These are phyloP conservation scores for Podosphaera xanthii DNA, from an alignment of 2,329 filamentous ascomycete genomes.

Conservation along the genomic window DNA sequence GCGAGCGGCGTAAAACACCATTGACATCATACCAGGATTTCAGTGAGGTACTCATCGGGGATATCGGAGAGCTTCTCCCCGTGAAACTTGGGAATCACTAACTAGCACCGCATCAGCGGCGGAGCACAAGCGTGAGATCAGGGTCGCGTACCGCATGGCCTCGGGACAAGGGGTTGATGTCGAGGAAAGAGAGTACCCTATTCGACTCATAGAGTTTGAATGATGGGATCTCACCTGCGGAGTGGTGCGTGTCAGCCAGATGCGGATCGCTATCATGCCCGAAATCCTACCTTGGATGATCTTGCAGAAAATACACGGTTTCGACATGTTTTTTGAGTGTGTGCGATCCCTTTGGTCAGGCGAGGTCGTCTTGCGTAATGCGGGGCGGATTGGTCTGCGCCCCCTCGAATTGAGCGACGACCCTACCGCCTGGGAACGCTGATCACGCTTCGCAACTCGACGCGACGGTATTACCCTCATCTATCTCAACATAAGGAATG, in stretches of 20 bases:
- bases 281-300: slow-evolving; percentile 60
- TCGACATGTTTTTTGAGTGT: slow-evolving; percentile 19
- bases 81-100: slow-evolving; percentile 90
- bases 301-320: slow-evolving; percentile 87
- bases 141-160: slow-evolving; percentile 57
- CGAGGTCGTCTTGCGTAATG: neutral
- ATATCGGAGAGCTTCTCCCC: slow-evolving; percentile 82
- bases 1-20: neutral
- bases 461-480: too few species aligned
- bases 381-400: too few species aligned
- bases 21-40: slow-evolving; percentile 43
- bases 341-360: neutral
- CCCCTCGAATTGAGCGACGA: too few species aligned
- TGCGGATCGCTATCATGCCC: slow-evolving; percentile 5
- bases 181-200: slow-evolving; percentile 84
- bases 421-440: too few species aligned
- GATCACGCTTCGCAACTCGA: too few species aligned
- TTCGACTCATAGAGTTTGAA: slow-evolving; percentile 93
- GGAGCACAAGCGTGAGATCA: neutral
- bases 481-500: too few species aligned
- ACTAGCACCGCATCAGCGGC: slow-evolving; percentile 21
- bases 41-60: slow-evolving; percentile 64
- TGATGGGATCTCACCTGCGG: slow-evolving; percentile 71
- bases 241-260: slow-evolving; percentile 2
- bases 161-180: slow-evolving; percentile 72